Base-by-base conservation (phyloP, 106 monocot genomes). In the Iris macrosiphon region DNA sequence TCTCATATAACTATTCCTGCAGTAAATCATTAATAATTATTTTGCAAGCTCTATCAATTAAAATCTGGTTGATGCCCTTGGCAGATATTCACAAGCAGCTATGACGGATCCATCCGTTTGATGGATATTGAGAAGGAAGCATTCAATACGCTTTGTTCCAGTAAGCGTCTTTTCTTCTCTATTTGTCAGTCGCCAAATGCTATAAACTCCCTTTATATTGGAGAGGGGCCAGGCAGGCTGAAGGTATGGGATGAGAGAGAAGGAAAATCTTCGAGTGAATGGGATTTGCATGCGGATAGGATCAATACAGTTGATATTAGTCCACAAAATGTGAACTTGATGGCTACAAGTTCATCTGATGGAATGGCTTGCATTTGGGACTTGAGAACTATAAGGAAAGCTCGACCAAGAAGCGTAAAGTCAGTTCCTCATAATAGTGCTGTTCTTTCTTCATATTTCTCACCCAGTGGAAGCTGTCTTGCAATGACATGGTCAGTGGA, bases 271-370 rank as follows among this genome's bases (percentile, higher is more conserved):
- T 61, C 49, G 25, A 47, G 40, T 29, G 54, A 72, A 18, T 92
- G 82, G 85, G 68, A 26, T 14, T 57, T 79, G 67, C 92, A 92
- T 53, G 61, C 65, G 8, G 34, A 60, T 6, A 57, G 92, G 45
- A 76, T 92, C 22, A 92, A 92, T 47, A 76, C 76, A 6, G 71
- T 92, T 14, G 82, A 92, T 70, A 76, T 86, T 49, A 69, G 64
- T 61, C 65, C 75, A 15, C 16, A 24, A 38, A 79, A 82, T 43
- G 6, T 60, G 30, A 64, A 79, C 46, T 43, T 79, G 57, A 66
- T 92, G 67, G 82, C 76, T 30, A 92, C 92, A 41, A 76, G 86
- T 62, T 86, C 86, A 22, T 66, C 82, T 12, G 92, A 92, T 74
- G 76, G 76, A 25, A 61, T 30, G n/a, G 86, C 67, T 50, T 79